phyloP scores from a whole-genome alignment of 2,329 filamentous ascomycete species.

The Epichloe scottii region DNA sequence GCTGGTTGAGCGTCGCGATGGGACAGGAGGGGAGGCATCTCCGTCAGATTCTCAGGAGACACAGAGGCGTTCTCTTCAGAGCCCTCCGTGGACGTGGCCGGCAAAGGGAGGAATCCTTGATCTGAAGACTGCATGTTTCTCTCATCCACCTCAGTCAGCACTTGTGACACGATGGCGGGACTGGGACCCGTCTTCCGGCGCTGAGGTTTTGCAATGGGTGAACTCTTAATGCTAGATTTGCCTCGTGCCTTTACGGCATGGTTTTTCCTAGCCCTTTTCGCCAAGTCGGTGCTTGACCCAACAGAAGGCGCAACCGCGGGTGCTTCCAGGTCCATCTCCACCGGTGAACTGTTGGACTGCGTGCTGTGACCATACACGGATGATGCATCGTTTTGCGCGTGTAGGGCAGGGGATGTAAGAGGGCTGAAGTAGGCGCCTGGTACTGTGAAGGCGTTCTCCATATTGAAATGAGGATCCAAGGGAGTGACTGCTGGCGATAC shows the following conservation, averaged over 20 bases:
- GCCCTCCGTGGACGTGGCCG: conserved; percentile 34
- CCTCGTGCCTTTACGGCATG: conserved; percentile 37
- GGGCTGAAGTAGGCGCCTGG: conserved; percentile 71
- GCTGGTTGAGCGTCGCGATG: conserved; percentile 49
- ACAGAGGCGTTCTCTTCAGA: conserved; percentile 54
- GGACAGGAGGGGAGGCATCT: conserved; percentile 59
- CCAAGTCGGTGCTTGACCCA: conserved; percentile 31
- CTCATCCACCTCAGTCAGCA: conserved; percentile 40
- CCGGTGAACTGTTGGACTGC: conserved; percentile 38
- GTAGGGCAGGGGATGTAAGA: conserved; percentile 66
- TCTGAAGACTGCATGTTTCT: conserved; percentile 20
- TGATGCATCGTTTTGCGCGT: conserved; percentile 50
- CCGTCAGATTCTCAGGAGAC: conserved; percentile 48
- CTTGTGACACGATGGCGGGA: conserved; percentile 43
- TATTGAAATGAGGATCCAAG: conserved; percentile 56
- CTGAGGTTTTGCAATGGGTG: conserved; percentile 59
- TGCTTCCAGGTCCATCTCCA: conserved; percentile 43
- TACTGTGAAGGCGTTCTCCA: conserved; percentile 46
- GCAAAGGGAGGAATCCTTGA: conserved; percentile 24
- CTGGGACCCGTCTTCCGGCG: conserved; percentile 40
- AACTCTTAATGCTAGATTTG: conserved; percentile 50
- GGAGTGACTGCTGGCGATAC: conserved; percentile 78
- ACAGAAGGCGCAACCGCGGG: conserved; percentile 21
- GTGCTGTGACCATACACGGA: conserved; percentile 33
- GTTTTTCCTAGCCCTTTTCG: conserved; percentile 41